These are phyloP conservation scores for Diaporthe citri DNA, from an alignment of 2,329 filamentous ascomycete genomes.

Conservation along the genomic window DNA sequence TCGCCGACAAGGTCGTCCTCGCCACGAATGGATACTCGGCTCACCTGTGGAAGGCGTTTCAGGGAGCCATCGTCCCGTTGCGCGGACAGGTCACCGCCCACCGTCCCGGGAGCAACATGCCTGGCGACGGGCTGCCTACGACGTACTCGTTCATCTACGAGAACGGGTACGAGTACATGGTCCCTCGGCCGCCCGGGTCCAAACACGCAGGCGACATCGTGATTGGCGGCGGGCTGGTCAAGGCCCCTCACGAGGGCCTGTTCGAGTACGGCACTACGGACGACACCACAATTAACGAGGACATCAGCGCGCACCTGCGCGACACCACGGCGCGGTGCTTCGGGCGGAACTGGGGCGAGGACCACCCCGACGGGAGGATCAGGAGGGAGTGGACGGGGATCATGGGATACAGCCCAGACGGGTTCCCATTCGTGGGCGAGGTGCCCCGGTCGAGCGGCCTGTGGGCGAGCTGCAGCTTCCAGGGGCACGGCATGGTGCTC, in stretches of 20 bases:
- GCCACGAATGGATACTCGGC: conserved; percentile 68
- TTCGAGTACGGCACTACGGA: conserved; percentile 67
- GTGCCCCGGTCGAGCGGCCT: conserved; percentile 60
- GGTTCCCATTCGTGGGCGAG: conserved; percentile 64
- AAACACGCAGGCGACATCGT: conserved; percentile 64
- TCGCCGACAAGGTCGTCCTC: conserved; percentile 58
- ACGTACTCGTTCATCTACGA: conserved; percentile 74
- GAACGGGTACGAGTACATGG: conserved; percentile 76
- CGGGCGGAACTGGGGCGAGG: conserved; percentile 63
- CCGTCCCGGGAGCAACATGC: conserved; percentile 51
- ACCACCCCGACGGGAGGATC: conserved; percentile 55
- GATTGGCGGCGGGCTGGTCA: conserved; percentile 70
- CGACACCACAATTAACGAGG: conserved; percentile 64
- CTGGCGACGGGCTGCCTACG: conserved; percentile 54
- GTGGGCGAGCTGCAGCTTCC: conserved; percentile 71
- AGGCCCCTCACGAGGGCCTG: conserved; percentile 56
- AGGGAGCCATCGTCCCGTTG: conserved; percentile 62
- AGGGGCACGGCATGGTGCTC: conserved; percentile 76
- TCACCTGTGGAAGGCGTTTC: conserved; percentile 56
- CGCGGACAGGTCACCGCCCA: conserved; percentile 64
- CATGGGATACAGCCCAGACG: conserved; percentile 68
- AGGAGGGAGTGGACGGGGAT: conserved; percentile 66
- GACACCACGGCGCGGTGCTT: conserved; percentile 63
- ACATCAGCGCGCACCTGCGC: conserved; percentile 61
- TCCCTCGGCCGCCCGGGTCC: conserved; percentile 64